Percentiles rank a stretch among this genome's conserved stretches.
Evolutionary conservation across 768 basidiomycete species (phyloP).

Genomic region (Dioszegia hungarica): DNA sequence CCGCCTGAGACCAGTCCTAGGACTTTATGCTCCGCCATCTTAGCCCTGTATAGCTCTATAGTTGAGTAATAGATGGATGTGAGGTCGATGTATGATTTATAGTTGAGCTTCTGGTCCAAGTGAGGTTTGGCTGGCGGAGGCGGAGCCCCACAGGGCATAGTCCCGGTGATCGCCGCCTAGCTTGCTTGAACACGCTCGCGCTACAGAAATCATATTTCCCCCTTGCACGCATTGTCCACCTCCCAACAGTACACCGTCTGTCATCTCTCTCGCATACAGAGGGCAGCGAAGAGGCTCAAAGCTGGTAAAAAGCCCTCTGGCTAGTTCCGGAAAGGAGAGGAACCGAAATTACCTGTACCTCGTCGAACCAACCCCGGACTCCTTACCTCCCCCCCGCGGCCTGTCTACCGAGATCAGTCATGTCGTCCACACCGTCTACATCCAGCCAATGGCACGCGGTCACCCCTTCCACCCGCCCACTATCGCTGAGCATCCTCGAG

Average conservation of each 20-base stretch:
- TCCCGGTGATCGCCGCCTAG: conserved; percentile 2
- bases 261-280: too few species aligned
- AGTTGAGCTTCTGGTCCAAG: neutral
- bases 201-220: too few species aligned
- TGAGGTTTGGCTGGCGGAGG: neutral
- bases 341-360: too few species aligned
- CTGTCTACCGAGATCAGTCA: too few species aligned
- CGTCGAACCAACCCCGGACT: too few species aligned
- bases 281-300: too few species aligned
- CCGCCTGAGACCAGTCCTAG: conserved; percentile 93
- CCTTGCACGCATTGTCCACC: too few species aligned
- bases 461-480: conserved; percentile 42
- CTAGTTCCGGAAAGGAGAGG: too few species aligned
- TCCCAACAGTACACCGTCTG: too few species aligned
- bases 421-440: conserved; percentile 1
- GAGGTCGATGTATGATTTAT: neutral
- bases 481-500: conserved; percentile 45
- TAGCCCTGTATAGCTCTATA: conserved; percentile 12
- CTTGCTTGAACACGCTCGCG: too few species aligned
- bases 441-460: conserved; percentile 42
- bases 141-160: neutral
- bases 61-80: neutral
- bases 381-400: too few species aligned
- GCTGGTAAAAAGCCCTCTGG: too few species aligned
- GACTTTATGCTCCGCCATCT: conserved; percentile 57